Conservation (phyloP, 371 early-diverging fungal species). For the Mortierella sp. region DNA sequence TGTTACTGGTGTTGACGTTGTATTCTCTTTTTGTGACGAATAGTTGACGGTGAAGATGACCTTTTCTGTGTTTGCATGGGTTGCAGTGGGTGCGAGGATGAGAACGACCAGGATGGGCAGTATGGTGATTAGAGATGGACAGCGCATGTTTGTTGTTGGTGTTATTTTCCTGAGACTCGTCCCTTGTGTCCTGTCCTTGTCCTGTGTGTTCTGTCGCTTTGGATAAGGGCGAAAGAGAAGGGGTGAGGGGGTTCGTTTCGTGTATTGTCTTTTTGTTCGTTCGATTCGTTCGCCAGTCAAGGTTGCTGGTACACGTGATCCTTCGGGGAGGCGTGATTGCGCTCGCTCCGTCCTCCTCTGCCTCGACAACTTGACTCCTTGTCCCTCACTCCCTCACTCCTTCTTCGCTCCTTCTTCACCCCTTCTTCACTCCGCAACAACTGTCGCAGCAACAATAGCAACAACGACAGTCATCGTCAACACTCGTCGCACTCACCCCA, state of each 20-base stretch:
- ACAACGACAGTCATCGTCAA: neutral
- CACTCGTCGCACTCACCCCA: neutral
- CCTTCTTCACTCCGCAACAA: neutral
- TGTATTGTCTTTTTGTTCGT: neutral
- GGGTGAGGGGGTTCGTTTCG: too few relatives aligned
- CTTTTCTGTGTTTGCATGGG: constrained; percentile 50
- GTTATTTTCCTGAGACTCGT: neutral
- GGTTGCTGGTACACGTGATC: too few relatives aligned
- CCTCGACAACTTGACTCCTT: too few relatives aligned
- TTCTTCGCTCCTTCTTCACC: neutral
- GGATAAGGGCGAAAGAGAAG: too few relatives aligned
- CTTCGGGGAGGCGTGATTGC: too few relatives aligned
- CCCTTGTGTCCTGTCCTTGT: neutral
- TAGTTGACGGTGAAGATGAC: constrained; percentile 38
- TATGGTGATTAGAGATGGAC: neutral
- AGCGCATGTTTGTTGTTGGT: neutral
- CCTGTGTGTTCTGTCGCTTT: neutral
- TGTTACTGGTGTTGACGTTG: neutral
- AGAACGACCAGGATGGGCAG: neutral
- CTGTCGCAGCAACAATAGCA: neutral
- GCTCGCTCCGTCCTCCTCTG: too few relatives aligned
- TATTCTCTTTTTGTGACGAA: neutral
- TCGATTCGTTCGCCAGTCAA: neutral
- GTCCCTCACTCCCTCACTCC: neutral
- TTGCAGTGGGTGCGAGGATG: neutral